phyloP scores from a whole-genome alignment of 75 land plant genomes.

The Cunninghamia lanceolata region DNA sequence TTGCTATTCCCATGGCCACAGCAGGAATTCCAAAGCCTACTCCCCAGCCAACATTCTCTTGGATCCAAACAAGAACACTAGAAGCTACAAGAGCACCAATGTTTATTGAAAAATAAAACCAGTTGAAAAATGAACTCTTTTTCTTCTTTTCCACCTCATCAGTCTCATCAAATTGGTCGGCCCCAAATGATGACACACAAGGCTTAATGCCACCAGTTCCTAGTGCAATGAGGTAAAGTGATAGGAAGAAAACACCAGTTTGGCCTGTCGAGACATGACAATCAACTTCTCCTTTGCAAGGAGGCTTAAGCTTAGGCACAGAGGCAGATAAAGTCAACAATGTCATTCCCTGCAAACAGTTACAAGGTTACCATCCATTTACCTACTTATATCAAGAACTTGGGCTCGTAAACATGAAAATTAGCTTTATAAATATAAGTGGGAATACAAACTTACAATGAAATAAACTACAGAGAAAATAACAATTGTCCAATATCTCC shows the following conservation, averaged over 20 bases:
- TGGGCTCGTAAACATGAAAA: background rate
- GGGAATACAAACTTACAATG: conserved; percentile 17
- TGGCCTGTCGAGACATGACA: conserved; percentile 22
- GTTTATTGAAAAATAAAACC: conserved; percentile 61
- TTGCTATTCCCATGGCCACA: conserved; percentile 31
- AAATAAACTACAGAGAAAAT: conserved; percentile 33
- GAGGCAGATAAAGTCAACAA: conserved; percentile 39
- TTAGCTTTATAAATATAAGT: background rate
- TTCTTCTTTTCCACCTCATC: conserved; percentile 36
- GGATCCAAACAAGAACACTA: conserved; percentile 51
- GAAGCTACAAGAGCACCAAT: conserved; percentile 46
- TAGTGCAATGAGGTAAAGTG: conserved; percentile 50
- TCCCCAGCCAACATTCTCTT: conserved; percentile 46
- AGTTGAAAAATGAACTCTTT: conserved; percentile 61
- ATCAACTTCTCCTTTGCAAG: conserved; percentile 11
- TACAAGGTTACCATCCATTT: background rate
- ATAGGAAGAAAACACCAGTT: conserved; percentile 30
- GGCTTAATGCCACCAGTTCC: conserved; percentile 60
- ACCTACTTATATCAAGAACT: background rate
- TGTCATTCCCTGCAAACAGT: conserved; percentile 32
- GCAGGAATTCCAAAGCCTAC: conserved; percentile 46
- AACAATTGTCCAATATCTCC: conserved; percentile 43
- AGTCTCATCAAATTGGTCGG: conserved; percentile 58
- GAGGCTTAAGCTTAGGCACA: conserved; percentile 28
- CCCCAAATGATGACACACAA: conserved; percentile 50